Conservation (phyloP, 2,329 filamentous ascomycete genomes). For the Herpotrichia juniperi region DNA sequence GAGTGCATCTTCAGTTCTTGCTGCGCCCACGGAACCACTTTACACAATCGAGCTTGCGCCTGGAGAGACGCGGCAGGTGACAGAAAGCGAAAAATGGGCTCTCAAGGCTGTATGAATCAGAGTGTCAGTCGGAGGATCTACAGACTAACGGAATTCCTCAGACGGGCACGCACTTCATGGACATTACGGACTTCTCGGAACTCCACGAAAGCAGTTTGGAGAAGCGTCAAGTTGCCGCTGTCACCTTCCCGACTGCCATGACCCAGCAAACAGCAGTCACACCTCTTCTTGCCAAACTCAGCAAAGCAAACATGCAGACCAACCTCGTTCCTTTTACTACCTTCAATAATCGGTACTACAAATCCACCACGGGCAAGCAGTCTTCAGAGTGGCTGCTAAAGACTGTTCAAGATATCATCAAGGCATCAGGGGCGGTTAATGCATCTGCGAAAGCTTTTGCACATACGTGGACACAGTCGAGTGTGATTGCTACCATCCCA, state of each 20-base stretch:
- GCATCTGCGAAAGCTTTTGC: slow-evolving; percentile 66
- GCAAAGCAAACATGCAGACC: slow-evolving; percentile 22
- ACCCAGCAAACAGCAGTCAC: slow-evolving; percentile 18
- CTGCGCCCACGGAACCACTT: slow-evolving; percentile 32
- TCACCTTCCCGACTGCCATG: slow-evolving; percentile 18
- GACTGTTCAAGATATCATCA: slow-evolving; percentile 74
- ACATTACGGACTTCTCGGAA: slow-evolving; percentile 27
- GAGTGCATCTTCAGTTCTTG: slow-evolving; percentile 1
- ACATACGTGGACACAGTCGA: slow-evolving; percentile 85
- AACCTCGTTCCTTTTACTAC: slow-evolving; percentile 23
- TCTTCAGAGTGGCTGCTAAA: slow-evolving; percentile 85
- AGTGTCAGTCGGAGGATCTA: neutral
- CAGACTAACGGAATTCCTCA: neutral
- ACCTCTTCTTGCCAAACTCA: slow-evolving; percentile 24
- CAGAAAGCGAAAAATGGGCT: slow-evolving; percentile 76
- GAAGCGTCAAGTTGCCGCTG: slow-evolving; percentile 9
- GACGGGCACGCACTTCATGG: slow-evolving; percentile 28
- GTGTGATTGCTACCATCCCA: slow-evolving; percentile 86
- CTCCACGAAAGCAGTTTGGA: slow-evolving; percentile 14
- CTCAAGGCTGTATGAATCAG: slow-evolving; percentile 66
- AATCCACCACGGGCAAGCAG: slow-evolving; percentile 63
- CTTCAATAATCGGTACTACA: slow-evolving; percentile 33
- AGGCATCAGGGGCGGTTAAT: neutral
- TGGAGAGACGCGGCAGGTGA: slow-evolving; percentile 76
- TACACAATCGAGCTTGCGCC: slow-evolving; percentile 80